A percentile compares a stretch with the other conserved stretches of the same genome.
Evolutionary conservation across 2,329 filamentous ascomycete species (phyloP).

Genomic region (Teratosphaeria viscida): DNA sequence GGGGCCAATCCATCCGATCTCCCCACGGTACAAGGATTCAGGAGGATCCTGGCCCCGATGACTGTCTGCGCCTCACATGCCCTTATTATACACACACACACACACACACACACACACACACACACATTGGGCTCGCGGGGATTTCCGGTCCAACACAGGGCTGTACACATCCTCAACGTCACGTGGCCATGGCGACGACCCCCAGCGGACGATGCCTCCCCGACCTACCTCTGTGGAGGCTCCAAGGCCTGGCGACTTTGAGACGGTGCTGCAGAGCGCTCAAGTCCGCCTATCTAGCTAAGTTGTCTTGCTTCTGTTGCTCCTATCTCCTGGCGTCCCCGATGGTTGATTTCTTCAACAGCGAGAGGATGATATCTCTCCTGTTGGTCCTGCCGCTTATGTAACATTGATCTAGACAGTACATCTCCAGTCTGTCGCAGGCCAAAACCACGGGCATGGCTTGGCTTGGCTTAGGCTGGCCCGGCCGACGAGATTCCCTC

Average conservation of each 20-base stretch:
- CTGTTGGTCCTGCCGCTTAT: neutral
- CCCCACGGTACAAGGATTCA: neutral
- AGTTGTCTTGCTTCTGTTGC: neutral
- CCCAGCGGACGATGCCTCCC: neutral
- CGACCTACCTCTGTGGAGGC: neutral
- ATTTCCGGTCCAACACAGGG: neutral
- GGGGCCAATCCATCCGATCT: neutral
- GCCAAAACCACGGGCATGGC: neutral
- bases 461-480: neutral
- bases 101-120: too few relatives aligned
- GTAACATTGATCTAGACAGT: neutral
- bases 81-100: neutral
- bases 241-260: neutral
- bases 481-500: neutral
- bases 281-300: neutral
- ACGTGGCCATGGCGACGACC: neutral
- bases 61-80: neutral
- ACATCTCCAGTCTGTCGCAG: neutral
- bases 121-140: too few relatives aligned
- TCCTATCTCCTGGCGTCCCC: neutral
- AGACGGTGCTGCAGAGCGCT: neutral
- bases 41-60: neutral
- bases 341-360: neutral
- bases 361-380: neutral
- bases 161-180: neutral